phyloP scores from a whole-genome alignment of 2,329 filamentous ascomycete genomes.

The Oidium heveae region DNA sequence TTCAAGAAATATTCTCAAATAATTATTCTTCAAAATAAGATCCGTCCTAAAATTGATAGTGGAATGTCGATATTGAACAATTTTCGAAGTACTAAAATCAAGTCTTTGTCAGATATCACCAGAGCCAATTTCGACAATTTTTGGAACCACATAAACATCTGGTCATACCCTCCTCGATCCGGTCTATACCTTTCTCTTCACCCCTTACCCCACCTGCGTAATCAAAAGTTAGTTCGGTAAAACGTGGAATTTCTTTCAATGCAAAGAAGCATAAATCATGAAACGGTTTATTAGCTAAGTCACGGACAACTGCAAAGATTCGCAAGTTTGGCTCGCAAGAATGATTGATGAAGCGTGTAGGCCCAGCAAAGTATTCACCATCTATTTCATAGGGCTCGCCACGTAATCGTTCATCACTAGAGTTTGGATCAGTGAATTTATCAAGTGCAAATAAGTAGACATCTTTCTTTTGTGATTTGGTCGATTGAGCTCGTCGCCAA shows the following conservation, averaged over 20 bases:
- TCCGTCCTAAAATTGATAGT: too few species aligned
- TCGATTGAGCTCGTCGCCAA: conserved; percentile 30
- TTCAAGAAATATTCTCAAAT: too few species aligned
- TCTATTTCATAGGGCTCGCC: conserved; percentile 34
- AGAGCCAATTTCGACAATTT: conserved; percentile 45
- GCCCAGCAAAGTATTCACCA: conserved; percentile 54
- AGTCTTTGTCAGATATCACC: conserved; percentile 18
- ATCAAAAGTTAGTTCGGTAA: conserved; percentile 55
- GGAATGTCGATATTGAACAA: too few species aligned
- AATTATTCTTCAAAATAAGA: too few species aligned
- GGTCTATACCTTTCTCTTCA: not conserved
- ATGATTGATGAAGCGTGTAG: conserved; percentile 65
- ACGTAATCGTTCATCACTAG: conserved; percentile 28
- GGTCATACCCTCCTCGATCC: conserved; percentile 17
- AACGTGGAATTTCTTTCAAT: conserved; percentile 33
- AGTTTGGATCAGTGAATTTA: conserved; percentile 41
- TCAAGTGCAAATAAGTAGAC: conserved; percentile 63
- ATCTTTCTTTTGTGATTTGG: conserved; percentile 36
- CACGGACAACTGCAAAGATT: conserved; percentile 56
- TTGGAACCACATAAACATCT: conserved; percentile 34
- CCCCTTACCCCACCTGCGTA: conserved; percentile 37
- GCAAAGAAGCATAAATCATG: conserved; percentile 63
- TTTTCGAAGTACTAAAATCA: too few species aligned
- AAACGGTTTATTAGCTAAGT: conserved; percentile 46
- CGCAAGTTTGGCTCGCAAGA: conserved; percentile 56